phyloP scores from a whole-genome alignment of 495 filamentous ascomycete species.

The Glutinoglossum americanum region DNA sequence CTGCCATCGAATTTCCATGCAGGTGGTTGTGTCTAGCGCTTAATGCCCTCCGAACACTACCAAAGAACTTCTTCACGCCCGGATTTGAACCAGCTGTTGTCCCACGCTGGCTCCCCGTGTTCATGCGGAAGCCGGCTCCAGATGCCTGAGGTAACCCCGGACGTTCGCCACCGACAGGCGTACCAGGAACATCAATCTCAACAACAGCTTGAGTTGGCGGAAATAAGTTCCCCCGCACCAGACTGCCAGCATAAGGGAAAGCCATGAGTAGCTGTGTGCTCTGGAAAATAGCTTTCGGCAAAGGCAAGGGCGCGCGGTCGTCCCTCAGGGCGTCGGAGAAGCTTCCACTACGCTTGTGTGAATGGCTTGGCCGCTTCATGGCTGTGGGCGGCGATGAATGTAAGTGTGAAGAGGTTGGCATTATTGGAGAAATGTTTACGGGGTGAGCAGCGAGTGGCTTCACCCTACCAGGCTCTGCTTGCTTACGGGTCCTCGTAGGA shows the following conservation, averaged over 20 bases:
- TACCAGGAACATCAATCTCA: slow-evolving; percentile 41
- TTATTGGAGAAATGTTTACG: slow-evolving; percentile 25
- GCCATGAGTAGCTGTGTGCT: slow-evolving; percentile 32
- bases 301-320: slow-evolving; percentile 34
- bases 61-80: slow-evolving; percentile 67
- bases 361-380: slow-evolving; percentile 17
- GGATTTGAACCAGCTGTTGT: slow-evolving; percentile 25
- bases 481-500: slow-evolving; percentile 38
- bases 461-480: slow-evolving; percentile 5
- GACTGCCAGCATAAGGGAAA: slow-evolving; percentile 51
- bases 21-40: slow-evolving; percentile 31
- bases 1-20: slow-evolving; percentile 10
- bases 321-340: slow-evolving; percentile 81
- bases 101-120: slow-evolving; percentile 5
- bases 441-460: slow-evolving; percentile 32
- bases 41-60: slow-evolving; percentile 71
- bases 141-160: slow-evolving; percentile 18
- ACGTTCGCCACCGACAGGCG: slow-evolving; percentile 25
- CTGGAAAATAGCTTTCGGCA: slow-evolving; percentile 17
- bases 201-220: slow-evolving; percentile 31
- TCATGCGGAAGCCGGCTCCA: slow-evolving; percentile 5
- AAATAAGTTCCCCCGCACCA: slow-evolving; percentile 64
- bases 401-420: neutral
- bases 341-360: slow-evolving; percentile 38
- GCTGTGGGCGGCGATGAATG: neutral